These are phyloP conservation scores for Aspergillus conjunctus DNA, from an alignment of 495 filamentous ascomycete species.

Conservation along the genomic window DNA sequence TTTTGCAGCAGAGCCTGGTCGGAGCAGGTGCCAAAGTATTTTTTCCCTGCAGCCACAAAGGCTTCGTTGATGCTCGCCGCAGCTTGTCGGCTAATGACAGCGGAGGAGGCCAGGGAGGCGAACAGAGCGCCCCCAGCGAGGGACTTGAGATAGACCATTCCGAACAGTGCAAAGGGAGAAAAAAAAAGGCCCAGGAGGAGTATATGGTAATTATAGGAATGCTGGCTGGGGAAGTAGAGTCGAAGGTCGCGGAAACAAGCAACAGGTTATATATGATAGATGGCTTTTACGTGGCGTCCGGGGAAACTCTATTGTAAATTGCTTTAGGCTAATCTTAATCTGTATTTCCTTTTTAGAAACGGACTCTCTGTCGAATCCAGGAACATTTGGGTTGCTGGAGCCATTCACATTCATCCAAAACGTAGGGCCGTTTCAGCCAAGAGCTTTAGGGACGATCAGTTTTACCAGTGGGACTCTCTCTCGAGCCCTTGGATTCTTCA, in stretches of 20 bases:
- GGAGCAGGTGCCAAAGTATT: constrained; percentile 30
- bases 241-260: not conserved
- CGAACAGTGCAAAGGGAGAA: not conserved
- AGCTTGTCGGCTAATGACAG: constrained; percentile 12
- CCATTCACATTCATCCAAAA: not conserved
- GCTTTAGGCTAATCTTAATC: not conserved
- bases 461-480: too few species aligned
- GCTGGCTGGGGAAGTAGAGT: not conserved
- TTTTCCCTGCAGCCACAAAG: constrained; percentile 24
- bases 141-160: constrained; percentile 20
- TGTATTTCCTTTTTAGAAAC: not conserved
- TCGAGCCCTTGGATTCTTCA: not conserved
- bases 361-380: not conserved
- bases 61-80: constrained; percentile 17
- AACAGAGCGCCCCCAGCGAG: constrained; percentile 12
- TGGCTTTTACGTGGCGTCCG: not conserved
- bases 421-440: not conserved
- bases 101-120: constrained; percentile 14
- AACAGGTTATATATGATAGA: not conserved
- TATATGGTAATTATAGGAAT: not conserved
- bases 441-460: too few species aligned
- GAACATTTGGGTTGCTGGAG: not conserved
- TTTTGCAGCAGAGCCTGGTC: constrained; percentile 30
- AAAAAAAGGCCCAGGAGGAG: not conserved
- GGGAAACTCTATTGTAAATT: not conserved